Base-by-base conservation (phyloP, 768 basidiomycete species). In the Collybiopsis confluens region DNA sequence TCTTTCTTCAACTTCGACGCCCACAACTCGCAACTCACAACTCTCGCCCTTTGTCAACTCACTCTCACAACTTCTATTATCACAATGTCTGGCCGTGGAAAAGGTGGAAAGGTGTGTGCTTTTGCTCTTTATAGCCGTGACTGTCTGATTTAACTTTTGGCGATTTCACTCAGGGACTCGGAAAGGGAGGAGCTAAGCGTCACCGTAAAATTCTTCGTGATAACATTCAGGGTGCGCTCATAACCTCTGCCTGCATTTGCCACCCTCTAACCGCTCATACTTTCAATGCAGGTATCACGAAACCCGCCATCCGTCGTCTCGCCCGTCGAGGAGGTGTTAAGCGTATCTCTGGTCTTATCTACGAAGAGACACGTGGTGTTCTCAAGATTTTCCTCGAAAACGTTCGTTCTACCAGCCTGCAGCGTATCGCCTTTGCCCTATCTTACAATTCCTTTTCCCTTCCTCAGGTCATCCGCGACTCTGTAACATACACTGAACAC, bases 401-500 rank as follows among this genome's bases (percentile, higher is more conserved):
- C 55, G 83, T 83, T 62, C 46, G 73, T 60, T 57, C n/a, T 18
- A 16, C 18, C 26, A 13, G 50, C 49, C 26, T 26, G 5, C 46
- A 36, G 6, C 11, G 46, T 37, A 37, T 27, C 40, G 15, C 38
- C 37, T 9, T 20, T n/a, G 8, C 24, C 26, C 16, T 9, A 16
- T 9, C 5, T 21, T 44, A 50, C 13, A 5, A 33, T 33, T 42
- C 11, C 18, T 24, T 44, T 24, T 28, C 37, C 20, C 41, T n/a
- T n/a, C 36, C 27, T 7, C 59, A 78, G 77, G 74, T 92, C 63
- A 92, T 92, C 64, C 85, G 90, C 61, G 91, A 93, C 75, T 90
- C 90, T 1, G 91, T 93, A 59, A 93, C 91, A 48, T 93, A 93
- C 77, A 93, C 92, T 40, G 91, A 92, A 70, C 90, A 92, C 77